Evolutionary conservation across 164 flowering plant species (phyloP), one percentile per base, ranked within the genome.

Genomic region (Warburgia ugandensis): DNA sequence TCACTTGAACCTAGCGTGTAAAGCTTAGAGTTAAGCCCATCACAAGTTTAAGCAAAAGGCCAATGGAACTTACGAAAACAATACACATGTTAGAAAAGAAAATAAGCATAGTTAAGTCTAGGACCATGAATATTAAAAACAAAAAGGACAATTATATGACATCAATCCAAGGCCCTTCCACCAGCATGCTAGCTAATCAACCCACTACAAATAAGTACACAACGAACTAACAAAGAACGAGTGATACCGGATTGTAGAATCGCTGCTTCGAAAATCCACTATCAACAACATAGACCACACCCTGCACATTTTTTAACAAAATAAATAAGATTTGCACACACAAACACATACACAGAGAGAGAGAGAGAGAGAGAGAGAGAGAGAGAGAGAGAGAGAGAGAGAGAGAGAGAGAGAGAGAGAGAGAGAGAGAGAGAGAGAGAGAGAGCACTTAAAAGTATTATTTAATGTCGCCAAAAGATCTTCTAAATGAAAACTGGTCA

Each of bases 201-300:
- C 22, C 19, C 2, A 36, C 12, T 37, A 26, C 36, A 22, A 13
- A 50, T 10, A 41, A 10, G 10, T 28, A 29, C 26, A 47, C 25
- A 40, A 9, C 14, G 19, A 35, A 27, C 27, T 23, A 12, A 9
- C 16, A 26, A 39, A 16, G 20, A 31, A 30, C n/a, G n/a, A n/a
- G n/a, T n/a, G n/a, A 20, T 81, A 92, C 99, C 77, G 99, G 97
- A 67, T 94, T 90, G 68, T 94, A 94, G 65, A 79, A 94, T 3
- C 82, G 78, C 51, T 94, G 99, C 62, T 94, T 94, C 30, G 99
- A 94, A 68, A 89, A 94, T 23, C 97, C 99, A 65, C 92, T 70
- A 50, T 94, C 99, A 66, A 94, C 80, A 71, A 94, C 99, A 79
- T 84, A 94, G 46, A 86, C 97, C 70, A 89, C 67, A 11, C 96